A percentile compares a stretch with the other conserved stretches of the same genome.
Evolutionary conservation across 306 rosid species (phyloP).

Genomic region (Prosopis cineraria): DNA sequence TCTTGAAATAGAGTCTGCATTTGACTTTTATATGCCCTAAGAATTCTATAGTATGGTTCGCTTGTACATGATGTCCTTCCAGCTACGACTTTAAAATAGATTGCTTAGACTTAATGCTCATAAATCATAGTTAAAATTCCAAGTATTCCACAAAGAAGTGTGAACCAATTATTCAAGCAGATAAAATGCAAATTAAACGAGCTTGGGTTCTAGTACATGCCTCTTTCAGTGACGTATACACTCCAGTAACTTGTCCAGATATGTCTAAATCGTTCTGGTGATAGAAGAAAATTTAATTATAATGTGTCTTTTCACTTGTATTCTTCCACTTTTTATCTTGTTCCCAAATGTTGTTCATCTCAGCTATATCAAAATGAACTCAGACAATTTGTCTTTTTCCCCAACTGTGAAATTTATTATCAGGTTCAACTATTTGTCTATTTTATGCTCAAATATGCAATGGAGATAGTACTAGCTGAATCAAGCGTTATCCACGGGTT

Average conservation of each 20-base stretch:
- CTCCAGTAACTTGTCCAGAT: neutral
- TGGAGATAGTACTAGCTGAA: conserved; percentile 93
- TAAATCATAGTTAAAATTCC: neutral
- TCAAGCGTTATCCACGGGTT: conserved; percentile 90
- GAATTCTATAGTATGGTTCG: neutral
- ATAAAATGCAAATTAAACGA: neutral
- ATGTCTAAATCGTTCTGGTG: no score
- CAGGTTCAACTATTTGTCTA: conserved; percentile 93
- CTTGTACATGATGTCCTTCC: neutral
- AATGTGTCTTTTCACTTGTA: neutral
- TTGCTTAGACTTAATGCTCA: neutral
- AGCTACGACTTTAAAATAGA: neutral
- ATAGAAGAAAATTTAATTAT: neutral
- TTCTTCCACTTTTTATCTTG: neutral
- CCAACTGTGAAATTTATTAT: neutral
- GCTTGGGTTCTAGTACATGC: neutral
- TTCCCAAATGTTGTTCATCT: neutral
- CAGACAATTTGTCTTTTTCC: conserved; percentile 33
- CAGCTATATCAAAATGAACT: conserved; percentile 16
- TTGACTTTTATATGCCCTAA: no score
- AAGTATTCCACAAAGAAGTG: neutral
- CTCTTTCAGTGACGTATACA: neutral
- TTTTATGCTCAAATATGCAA: conserved; percentile 71
- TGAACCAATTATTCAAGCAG: neutral
- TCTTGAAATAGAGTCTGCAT: no score